Base-by-base conservation (phyloP, 768 basidiomycete genomes). In the Mycena maculata region DNA sequence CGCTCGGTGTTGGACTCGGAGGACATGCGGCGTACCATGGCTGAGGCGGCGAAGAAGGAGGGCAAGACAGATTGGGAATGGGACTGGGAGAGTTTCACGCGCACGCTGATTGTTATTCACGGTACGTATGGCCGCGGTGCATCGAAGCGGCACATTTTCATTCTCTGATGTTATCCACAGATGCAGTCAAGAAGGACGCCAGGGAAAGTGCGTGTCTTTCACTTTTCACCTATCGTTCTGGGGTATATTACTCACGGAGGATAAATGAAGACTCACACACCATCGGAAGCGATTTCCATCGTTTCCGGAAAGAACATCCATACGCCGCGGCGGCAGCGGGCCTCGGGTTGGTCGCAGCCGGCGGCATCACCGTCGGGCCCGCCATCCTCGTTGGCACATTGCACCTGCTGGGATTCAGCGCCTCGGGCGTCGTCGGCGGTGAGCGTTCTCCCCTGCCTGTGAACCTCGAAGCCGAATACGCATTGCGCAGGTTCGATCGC, bases 311-410 rank as follows among this genome's bases (percentile, higher is more conserved):
- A 23, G 22, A 61, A 5, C 60, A 61, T 27, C 60, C 60, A 18
- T 61, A 61, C 18, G 50, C 60, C 12, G 41, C 49, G 7, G 50
- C 60, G 2, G 60, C 60, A 5, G 60, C 60, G 22, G 60, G 60
- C 41, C 28, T 61, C 36, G 60, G 60, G 8, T 13, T 61, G 28
- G 20, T 61, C 8, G 28, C 50, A 23, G 60, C n/a, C n/a, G 60
- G 50, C 28, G 60, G 60, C 1, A 44, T 44, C 48, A 42, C 49
- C 28, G 60, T 61, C 16, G 60, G 18, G 15, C 60, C 60, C 3
- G 60, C 60, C 38, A 52, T 61, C 3, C 28, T 61, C 30, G 60
- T 61, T 13, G 60, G 60, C 3, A 33, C 60, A 0, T 33, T 61
- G 50, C 13, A 61, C 50, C 0, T 53, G 22, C 5, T 53, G 33